These are phyloP conservation scores for Tylopilus rubrobrunneus DNA, from an alignment of 768 basidiomycete species.

Conservation along the genomic window DNA sequence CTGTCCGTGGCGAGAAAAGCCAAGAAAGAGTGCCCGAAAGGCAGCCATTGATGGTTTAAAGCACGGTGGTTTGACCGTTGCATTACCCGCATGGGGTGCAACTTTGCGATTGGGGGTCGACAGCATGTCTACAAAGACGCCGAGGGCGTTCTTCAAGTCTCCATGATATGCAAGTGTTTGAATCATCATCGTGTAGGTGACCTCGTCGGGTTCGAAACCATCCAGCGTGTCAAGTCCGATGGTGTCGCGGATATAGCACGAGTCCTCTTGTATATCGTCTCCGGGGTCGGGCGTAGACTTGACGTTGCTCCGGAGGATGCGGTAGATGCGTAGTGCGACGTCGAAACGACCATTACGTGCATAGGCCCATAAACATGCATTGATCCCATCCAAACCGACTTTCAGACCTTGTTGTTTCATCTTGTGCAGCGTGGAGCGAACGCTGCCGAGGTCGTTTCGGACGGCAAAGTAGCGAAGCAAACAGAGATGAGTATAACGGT, in stretches of 20 bases:
- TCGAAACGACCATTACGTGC: constrained; percentile 49
- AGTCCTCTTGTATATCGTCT: constrained; percentile 35
- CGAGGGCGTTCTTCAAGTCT: constrained; percentile 51
- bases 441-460: constrained; percentile 44
- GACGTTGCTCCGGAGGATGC: constrained; percentile 53
- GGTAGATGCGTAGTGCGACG: constrained; percentile 59
- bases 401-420: constrained; percentile 49
- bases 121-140: constrained; percentile 67
- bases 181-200: constrained; percentile 67
- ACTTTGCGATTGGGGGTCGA: constrained; percentile 39
- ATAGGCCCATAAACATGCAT: constrained; percentile 70
- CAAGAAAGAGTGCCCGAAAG: constrained; percentile 73
- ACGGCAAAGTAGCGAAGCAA: constrained; percentile 53
- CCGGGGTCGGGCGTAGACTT: constrained; percentile 33
- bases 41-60: constrained; percentile 47
- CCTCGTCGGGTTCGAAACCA: constrained; percentile 50
- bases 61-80: constrained; percentile 25
- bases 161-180: constrained; percentile 73
- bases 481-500: constrained; percentile 58
- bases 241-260: constrained; percentile 36
- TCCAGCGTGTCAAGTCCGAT: constrained; percentile 44
- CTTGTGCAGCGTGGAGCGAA: constrained; percentile 52
- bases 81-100: constrained; percentile 27
- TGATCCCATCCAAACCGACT: constrained; percentile 63
- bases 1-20: constrained; percentile 60